phyloP scores from a whole-genome alignment of 441 rosid genomes.

The Pelargonium cotyledonis region DNA sequence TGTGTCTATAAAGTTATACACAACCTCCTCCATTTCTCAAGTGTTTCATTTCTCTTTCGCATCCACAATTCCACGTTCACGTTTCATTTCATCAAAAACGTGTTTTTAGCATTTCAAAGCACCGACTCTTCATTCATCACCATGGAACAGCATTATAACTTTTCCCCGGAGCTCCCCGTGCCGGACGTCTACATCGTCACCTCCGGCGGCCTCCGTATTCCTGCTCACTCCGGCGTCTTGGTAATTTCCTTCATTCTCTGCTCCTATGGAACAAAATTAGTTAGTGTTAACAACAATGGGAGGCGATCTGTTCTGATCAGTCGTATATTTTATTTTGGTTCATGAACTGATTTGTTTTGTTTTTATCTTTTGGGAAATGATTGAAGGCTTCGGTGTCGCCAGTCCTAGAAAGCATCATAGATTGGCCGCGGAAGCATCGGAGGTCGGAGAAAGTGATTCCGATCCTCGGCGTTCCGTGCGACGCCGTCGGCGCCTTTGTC shows the following conservation, averaged over 20 bases:
- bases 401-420: conserved; percentile 30
- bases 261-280: too few species aligned
- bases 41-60: too few species aligned
- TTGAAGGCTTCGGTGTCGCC: background rate
- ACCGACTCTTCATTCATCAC: too few species aligned
- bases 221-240: conserved; percentile 63
- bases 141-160: too few species aligned
- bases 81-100: too few species aligned
- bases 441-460: conserved; percentile 50
- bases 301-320: too few species aligned
- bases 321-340: too few species aligned
- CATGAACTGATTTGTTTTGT: background rate
- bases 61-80: too few species aligned
- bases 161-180: background rate
- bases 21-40: too few species aligned
- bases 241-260: conserved; percentile 30
- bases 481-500: conserved; percentile 62
- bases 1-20: too few species aligned
- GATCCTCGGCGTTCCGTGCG: conserved; percentile 73
- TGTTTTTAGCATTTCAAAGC: too few species aligned
- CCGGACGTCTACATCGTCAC: conserved; percentile 63
- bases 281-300: too few species aligned
- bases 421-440: conserved; percentile 50
- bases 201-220: conserved; percentile 59
- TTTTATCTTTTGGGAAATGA: background rate